Evolutionary conservation across 305 asterid species (phyloP).

Genomic region (Euphrasia arctica): DNA sequence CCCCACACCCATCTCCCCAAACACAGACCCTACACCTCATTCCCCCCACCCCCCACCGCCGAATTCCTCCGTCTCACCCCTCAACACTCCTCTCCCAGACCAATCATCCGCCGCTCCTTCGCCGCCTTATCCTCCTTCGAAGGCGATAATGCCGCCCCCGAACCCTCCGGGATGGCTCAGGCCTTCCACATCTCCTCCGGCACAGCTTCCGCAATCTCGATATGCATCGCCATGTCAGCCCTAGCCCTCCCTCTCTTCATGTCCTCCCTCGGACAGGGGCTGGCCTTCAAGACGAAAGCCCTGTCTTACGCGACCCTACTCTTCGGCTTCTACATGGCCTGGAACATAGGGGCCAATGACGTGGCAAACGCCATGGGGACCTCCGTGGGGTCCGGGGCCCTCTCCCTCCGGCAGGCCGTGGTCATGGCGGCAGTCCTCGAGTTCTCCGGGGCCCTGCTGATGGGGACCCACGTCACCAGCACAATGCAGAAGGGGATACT

Average conservation of each 20-base stretch:
- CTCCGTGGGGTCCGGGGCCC: conserved; percentile 96
- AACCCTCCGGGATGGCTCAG: conserved; percentile 66
- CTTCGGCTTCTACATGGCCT: conserved; percentile 95
- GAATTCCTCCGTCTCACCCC: conserved; percentile 40
- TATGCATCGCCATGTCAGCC: conserved; percentile 81
- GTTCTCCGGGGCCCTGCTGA: conserved; percentile 85
- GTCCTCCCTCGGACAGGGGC: conserved; percentile 60
- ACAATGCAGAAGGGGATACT: conserved; percentile 99
- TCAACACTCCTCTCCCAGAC: conserved; percentile 17
- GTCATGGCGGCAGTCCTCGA: conserved; percentile 78
- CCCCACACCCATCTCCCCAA: conserved; percentile 36
- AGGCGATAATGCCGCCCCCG: conserved; percentile 22
- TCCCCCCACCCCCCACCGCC: conserved; percentile 28
- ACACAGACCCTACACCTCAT: conserved; percentile 24
- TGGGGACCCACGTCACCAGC: conserved; percentile 92
- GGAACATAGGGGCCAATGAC: conserved; percentile 97
- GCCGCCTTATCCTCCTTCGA: conserved; percentile 70
- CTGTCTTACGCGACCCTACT: conserved; percentile 68
- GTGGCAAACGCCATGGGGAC: conserved; percentile 99
- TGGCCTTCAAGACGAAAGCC: conserved; percentile 47
- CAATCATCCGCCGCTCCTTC: conserved; percentile 28
- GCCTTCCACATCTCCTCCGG: conserved; percentile 68
- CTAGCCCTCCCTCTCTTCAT: conserved; percentile 66
- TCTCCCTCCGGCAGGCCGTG: conserved; percentile 81
- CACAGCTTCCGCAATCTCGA: conserved; percentile 68